A percentile compares a stretch with the other conserved stretches of the same genome.
These are phyloP conservation scores for Corymbia calophylla DNA, from an alignment of 441 rosid genomes.

Conservation along the genomic window DNA sequence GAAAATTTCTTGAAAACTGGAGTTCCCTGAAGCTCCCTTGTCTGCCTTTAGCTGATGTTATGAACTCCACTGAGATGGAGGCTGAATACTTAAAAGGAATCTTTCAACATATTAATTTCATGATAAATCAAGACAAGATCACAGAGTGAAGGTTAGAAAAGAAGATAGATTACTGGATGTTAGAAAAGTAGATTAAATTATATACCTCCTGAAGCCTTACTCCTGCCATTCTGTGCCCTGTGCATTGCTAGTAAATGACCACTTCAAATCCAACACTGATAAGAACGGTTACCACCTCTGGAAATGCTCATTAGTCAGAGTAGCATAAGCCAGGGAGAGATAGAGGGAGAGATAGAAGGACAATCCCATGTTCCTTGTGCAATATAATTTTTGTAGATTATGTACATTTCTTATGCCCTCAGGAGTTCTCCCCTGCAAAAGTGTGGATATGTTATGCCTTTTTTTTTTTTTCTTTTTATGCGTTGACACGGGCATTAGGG, in stretches of 20 bases:
- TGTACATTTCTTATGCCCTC: background rate
- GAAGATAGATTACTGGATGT: background rate
- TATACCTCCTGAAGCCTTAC: background rate
- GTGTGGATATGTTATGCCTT: background rate
- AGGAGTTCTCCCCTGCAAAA: background rate
- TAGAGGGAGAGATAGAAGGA: background rate
- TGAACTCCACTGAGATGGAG: background rate
- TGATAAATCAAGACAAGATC: background rate
- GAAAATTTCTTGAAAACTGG: background rate
- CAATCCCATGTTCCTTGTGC: background rate
- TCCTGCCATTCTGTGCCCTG: background rate
- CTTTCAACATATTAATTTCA: background rate
- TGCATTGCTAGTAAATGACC: background rate
- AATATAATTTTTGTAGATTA: background rate
- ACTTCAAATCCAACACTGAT: background rate
- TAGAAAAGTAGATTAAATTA: background rate
- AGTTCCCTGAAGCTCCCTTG: background rate
- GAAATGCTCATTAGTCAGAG: background rate
- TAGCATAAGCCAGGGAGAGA: background rate
- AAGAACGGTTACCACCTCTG: background rate
- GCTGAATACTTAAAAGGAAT: background rate
- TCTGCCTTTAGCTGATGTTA: background rate
- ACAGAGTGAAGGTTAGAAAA: background rate
- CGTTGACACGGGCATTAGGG: background rate
- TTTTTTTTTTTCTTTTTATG: background rate